A percentile compares a stretch with the other conserved stretches of the same genome.
Conservation (phyloP, 2,329 filamentous ascomycete genomes). For the Xylaria digitata region DNA sequence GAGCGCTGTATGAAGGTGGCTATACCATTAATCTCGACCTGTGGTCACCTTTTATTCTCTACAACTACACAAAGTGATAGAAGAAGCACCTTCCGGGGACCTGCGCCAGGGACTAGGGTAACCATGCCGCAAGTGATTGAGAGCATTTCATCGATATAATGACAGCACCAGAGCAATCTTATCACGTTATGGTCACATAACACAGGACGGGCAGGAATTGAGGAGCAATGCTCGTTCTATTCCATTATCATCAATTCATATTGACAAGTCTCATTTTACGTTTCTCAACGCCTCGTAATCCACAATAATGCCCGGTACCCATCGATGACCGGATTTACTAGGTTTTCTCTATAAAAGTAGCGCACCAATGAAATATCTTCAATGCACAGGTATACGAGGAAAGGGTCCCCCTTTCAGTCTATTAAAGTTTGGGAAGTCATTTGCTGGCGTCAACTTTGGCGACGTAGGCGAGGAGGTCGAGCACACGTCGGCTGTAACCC, state of each 20-base stretch:
- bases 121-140: background rate
- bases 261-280: conserved; percentile 25
- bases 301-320: conserved; percentile 11
- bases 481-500: conserved; percentile 97
- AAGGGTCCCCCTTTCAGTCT: background rate
- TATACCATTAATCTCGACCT: conserved; percentile 36
- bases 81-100: background rate
- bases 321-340: conserved; percentile 22
- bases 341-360: conserved; percentile 27
- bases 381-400: conserved; percentile 9
- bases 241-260: conserved; percentile 37
- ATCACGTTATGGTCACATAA: background rate
- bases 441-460: conserved; percentile 77
- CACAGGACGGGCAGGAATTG: background rate
- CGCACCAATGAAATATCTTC: conserved; percentile 12
- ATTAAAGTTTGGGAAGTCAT: conserved; percentile 51
- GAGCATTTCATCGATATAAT: background rate
- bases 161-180: background rate
- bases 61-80: background rate
- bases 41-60: conserved; percentile 1
- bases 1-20: conserved; percentile 33
- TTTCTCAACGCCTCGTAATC: conserved; percentile 31
- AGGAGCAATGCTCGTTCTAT: conserved; percentile 28
- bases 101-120: background rate
- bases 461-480: conserved; percentile 83